Conservation (phyloP, 108 stramenopile genomes). For the Skeletonema menzelii region DNA sequence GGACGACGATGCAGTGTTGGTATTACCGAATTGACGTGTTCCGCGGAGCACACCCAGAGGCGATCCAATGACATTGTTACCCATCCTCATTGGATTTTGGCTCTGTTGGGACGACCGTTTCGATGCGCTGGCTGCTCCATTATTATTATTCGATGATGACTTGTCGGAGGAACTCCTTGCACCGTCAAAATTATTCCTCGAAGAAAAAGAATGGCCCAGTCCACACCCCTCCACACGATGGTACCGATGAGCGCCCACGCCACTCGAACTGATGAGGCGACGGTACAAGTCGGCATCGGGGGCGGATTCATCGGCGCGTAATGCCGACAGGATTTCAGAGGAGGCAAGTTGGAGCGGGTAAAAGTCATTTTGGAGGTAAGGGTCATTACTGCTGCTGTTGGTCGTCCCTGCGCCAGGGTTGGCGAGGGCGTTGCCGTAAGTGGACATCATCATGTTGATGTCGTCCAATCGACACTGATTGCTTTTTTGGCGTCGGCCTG, state of each 20-base stretch:
- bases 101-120: constrained; percentile 1
- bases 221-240: constrained; percentile 15
- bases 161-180: neutral
- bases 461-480: no score
- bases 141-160: constrained; percentile 7
- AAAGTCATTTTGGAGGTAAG: constrained; percentile 80
- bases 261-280: constrained; percentile 40
- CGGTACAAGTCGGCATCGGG: constrained; percentile 82
- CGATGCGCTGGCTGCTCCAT: neutral
- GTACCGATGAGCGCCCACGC: constrained; percentile 12
- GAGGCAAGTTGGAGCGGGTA: constrained; percentile 66
- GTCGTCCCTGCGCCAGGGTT: neutral
- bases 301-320: constrained; percentile 77
- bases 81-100: constrained; percentile 19
- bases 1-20: neutral
- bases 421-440: neutral
- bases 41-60: constrained; percentile 7
- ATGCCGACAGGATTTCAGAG: constrained; percentile 55
- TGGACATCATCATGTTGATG: no score
- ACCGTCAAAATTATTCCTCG: neutral
- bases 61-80: constrained; percentile 1
- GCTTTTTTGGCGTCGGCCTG: no score
- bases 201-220: neutral
- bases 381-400: constrained; percentile 22
- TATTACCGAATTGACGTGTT: neutral